Conservation (phyloP, 148 eudicot species). For the Silene latifolia region DNA sequence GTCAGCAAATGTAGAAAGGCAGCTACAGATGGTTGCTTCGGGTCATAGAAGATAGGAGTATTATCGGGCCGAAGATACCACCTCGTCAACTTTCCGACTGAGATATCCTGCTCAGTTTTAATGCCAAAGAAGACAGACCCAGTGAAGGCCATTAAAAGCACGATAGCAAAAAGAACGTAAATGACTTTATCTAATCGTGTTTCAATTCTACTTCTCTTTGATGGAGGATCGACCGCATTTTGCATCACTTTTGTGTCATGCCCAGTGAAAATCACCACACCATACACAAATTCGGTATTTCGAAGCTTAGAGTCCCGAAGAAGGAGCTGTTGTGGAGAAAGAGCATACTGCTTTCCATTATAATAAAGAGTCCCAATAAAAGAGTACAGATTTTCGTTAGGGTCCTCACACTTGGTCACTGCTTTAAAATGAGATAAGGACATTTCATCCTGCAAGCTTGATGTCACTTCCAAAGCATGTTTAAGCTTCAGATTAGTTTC, state of each 20-base stretch:
- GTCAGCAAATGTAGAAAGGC: constrained; percentile 45
- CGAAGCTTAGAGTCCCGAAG: constrained; percentile 52
- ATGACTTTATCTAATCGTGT: constrained; percentile 45
- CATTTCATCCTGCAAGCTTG: constrained; percentile 31
- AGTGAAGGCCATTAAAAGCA: constrained; percentile 36
- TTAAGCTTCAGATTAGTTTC: constrained; percentile 51
- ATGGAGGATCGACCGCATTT: constrained; percentile 46
- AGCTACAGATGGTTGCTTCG: constrained; percentile 37
- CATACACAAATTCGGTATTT: constrained; percentile 41
- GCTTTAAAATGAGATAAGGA: constrained; percentile 37
- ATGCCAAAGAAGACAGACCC: constrained; percentile 46
- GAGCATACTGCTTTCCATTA: constrained; percentile 37
- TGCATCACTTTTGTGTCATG: constrained; percentile 54
- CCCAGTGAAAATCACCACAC: constrained; percentile 45
- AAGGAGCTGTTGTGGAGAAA: constrained; percentile 44
- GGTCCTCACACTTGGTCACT: constrained; percentile 47
- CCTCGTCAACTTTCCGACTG: constrained; percentile 27
- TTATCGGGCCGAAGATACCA: constrained; percentile 54
- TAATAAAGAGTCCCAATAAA: constrained; percentile 40
- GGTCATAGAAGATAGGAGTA: constrained; percentile 32
- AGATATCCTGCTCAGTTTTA: constrained; percentile 33
- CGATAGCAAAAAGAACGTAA: constrained; percentile 34
- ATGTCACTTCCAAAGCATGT: constrained; percentile 45
- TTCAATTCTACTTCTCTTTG: constrained; percentile 45
- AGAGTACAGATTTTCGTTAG: constrained; percentile 44